Evolutionary conservation across 2,329 filamentous ascomycete species (phyloP), one percentile per base, ranked within the genome.

Genomic region (Rutstroemia sydowiana): DNA sequence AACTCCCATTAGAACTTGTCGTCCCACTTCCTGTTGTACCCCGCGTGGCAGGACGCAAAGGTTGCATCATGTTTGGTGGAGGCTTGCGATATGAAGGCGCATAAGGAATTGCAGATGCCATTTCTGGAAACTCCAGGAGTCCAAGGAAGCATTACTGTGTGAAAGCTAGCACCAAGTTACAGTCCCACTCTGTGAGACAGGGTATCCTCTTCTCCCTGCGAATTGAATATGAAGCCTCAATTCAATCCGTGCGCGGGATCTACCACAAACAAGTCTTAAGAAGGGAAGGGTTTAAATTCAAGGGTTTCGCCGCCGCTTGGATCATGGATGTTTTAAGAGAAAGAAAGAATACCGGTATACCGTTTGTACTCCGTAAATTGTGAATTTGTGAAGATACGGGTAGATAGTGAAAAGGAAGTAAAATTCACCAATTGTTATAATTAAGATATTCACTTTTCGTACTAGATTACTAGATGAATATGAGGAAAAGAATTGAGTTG

Each of bases 1-100:
- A 52, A 51, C 59, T 68, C 40, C 60, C 61, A 60, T 67, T 66
- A 45, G 64, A 65, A 49, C 55, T 58, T 30, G 32, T 43, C 26
- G 63, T 62, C 20, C 45, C 54, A 26, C 57, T 59, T 11, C 50
- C 57, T 18, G 53, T 49, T 39, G 59, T 60, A 31, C 58, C 59
- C 53, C 60, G 54, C 18, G 57, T 60, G 28, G 56, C 59, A 34
- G 60, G 61, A 57, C 59, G 60, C 45, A 55, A 54, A 53, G 52
- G 47, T 51, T 59, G 57, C 56, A 59, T 52, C 45, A 51, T 48
- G 40, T 55, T 57, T 16, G 57, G 53, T 10, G 50, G 45, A 14
- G 53, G 51, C 44, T 52, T 55, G 41, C 48, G 54, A 48, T 60
- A 55, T 41, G 57, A 47, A 42, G 51, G 48, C 31, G 50, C 42